Base-by-base conservation (phyloP, 805 yeast genomes). In the Candida dajiaensis region DNA sequence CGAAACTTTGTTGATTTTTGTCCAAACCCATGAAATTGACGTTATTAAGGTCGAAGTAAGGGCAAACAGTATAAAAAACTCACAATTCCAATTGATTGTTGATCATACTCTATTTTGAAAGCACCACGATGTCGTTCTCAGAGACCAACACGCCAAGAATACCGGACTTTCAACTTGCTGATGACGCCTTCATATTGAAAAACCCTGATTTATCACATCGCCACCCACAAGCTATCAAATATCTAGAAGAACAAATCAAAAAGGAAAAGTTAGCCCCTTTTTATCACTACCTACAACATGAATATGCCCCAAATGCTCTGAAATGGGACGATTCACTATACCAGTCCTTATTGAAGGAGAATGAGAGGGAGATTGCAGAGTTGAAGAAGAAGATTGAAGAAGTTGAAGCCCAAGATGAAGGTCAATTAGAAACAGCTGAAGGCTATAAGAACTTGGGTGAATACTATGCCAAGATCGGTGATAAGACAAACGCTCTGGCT, bases 91-190 rank as follows among this genome's bases (percentile, higher is more conserved):
- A 28, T 28, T 28, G 31, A 13, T 28, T 28, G 28, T 25, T 25
- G 15, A 13, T n/a, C 31, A 28, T n/a, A 28, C n/a, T 37, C 37
- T 26, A 25, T 10, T 37, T 19, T 9, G 10, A 19, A 18, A 16
- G 6, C 22, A 8, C n/a, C 18, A 38, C 29, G 20, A 53, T 53
- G 55, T 40, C 50, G 0, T 31, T 36, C 26, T 22, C 50, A 16
- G 51, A 60, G 28, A 43, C 43, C 19, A 42, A 38, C 20, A 48
- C 60, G 0, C 50, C 52, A 12, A 74, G 77, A 56, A 77, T 88
- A 23, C 98, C 98, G 25, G 89, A 90, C 63, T 84, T 85, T 68
- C 74, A 73, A 55, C 77, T 90, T 35, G 83, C 96, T n/a, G 90
- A 89, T 61, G 72, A 78, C 47, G 86, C 90, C 35, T 92, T 85